Evolutionary conservation across 177 flowering plant genomes (phyloP).

Genomic region (Vitis hybrid): DNA sequence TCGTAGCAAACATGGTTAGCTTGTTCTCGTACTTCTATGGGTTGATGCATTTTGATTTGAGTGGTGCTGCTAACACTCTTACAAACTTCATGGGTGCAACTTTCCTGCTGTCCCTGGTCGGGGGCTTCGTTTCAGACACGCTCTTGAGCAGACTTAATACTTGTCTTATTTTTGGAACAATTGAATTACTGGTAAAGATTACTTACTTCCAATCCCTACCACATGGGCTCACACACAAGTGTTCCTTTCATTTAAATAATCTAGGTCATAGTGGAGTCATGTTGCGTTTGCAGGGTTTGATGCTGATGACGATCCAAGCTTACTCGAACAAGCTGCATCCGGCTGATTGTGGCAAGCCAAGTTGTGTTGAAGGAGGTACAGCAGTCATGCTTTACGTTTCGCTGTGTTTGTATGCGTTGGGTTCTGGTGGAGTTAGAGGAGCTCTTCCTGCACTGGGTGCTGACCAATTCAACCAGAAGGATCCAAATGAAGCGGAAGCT

Average conservation of each 20-base stretch:
- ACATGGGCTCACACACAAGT: neutral
- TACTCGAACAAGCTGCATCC: constrained; percentile 18
- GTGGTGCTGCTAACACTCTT: constrained; percentile 19
- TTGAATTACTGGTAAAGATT: constrained; percentile 18
- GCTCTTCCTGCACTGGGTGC: constrained; percentile 33
- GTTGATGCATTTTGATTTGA: constrained; percentile 17
- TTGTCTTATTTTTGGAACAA: constrained; percentile 15
- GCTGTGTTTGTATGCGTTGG: constrained; percentile 21
- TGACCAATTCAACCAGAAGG: constrained; percentile 27
- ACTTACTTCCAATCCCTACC: neutral
- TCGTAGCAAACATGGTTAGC: constrained; percentile 20
- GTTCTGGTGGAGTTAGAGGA: constrained; percentile 32
- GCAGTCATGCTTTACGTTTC: constrained; percentile 20
- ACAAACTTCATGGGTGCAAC: constrained; percentile 23
- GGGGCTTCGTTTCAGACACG: constrained; percentile 27
- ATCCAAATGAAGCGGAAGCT: constrained; percentile 18
- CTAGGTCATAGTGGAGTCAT: neutral
- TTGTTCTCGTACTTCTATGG: constrained; percentile 14
- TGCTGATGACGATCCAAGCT: constrained; percentile 25
- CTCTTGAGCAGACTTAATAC: constrained; percentile 23
- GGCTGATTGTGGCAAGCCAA: constrained; percentile 11
- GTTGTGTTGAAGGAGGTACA: constrained; percentile 20
- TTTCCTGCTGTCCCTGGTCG: constrained; percentile 18
- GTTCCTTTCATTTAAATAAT: neutral
- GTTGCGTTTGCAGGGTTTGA: constrained; percentile 16